A percentile compares a stretch with the other conserved stretches of the same genome.
These are phyloP conservation scores for Colletotrichum paranaense DNA, from an alignment of 2,329 filamentous ascomycete species.

Conservation along the genomic window DNA sequence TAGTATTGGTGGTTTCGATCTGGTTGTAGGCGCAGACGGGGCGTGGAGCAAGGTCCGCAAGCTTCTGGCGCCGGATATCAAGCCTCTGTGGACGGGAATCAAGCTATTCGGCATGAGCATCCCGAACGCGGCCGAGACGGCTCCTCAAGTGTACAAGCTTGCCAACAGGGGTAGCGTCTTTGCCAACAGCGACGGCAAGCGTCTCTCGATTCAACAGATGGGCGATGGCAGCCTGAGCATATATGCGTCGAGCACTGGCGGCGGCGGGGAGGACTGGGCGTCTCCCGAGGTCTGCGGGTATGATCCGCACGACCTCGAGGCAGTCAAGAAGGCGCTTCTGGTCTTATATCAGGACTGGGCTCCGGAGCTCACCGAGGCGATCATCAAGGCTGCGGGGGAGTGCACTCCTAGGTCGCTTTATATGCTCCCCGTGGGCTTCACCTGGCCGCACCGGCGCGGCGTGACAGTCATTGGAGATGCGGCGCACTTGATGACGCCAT, in stretches of 20 bases:
- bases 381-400: conserved; percentile 52
- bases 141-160: conserved; percentile 54
- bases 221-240: conserved; percentile 61
- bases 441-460: conserved; percentile 59
- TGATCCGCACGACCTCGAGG: conserved; percentile 51
- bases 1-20: conserved; percentile 50
- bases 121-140: conserved; percentile 51
- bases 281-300: conserved; percentile 53
- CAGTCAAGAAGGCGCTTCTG: conserved; percentile 52
- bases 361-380: conserved; percentile 52
- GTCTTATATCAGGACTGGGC: conserved; percentile 54
- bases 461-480: conserved; percentile 69
- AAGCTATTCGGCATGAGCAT: conserved; percentile 55
- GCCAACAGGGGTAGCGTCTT: conserved; percentile 62
- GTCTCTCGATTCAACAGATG: conserved; percentile 52
- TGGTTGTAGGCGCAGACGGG: conserved; percentile 50
- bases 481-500: conserved; percentile 69
- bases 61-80: conserved; percentile 49
- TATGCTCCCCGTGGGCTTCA: conserved; percentile 61
- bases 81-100: conserved; percentile 59
- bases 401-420: conserved; percentile 59
- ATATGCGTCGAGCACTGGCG: conserved; percentile 50
- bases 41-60: conserved; percentile 50
- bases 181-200: conserved; percentile 53
- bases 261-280: conserved; percentile 52